Evolutionary conservation across 75 land plant genomes (phyloP), one percentile per base, ranked within the genome.

Genomic region (Azolla pinnata): DNA sequence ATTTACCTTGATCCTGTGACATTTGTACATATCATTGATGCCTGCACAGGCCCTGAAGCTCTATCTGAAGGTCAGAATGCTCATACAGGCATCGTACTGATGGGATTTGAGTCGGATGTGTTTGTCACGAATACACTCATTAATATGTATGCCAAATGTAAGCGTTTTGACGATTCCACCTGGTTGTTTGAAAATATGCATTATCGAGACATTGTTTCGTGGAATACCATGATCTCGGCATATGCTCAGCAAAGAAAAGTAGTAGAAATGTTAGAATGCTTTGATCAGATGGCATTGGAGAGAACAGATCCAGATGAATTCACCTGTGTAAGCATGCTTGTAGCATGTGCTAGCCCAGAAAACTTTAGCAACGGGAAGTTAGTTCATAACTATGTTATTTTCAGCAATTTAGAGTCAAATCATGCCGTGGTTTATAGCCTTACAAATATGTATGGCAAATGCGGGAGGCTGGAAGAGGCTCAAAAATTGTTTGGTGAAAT

Each of bases 401-500:
- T 40, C 16, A 35, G 48, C 25, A 68, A 55, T 1, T 57, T 72
- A 21, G 40, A 14, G 0, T 7, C 30, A 16, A 59, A 60, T 33
- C 19, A 53, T 9, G 17, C 23, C 10, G 8, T 72, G 34, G 34
- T 44, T 7, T 60, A 66, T 46, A 51, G 68, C 19, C 45, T 70
- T 10, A 51, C 57, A 49, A 42, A 70, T 61, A 70, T 70, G 73
- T 70, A 70, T 14, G 48, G 56, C 14, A 70, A 70, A 64, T 70
- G 73, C 19, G 67, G 73, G 33, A 49, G 45, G 38, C 4, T 64
- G 7, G 44, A 28, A 4, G 50, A 51, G 29, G 66, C 67, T 3
- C 33, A 61, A 4, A 49, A 23, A 47, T 0, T 64, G 10, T 64
- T 70, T 58, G 73, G 63, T 28, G 45, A 29, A 8, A 17, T 58